Conservation (phyloP, 805 yeast species). For the Priceomyces melissophilus region DNA sequence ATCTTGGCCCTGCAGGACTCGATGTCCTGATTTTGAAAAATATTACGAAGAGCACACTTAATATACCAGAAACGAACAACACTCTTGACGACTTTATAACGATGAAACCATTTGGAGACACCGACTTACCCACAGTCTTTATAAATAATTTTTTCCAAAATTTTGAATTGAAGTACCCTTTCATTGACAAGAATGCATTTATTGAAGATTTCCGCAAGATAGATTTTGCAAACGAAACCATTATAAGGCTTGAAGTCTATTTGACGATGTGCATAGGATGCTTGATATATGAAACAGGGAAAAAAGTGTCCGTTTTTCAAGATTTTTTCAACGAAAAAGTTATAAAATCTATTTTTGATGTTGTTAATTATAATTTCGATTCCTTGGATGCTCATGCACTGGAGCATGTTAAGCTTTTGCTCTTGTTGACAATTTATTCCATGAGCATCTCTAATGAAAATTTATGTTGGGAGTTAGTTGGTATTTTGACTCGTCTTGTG, state of each 20-base stretch:
- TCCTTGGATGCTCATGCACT: conserved; percentile 19
- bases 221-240: conserved; percentile 32
- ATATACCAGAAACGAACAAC: conserved; percentile 4
- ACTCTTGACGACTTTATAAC: conserved; percentile 33
- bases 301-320: conserved; percentile 18
- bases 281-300: conserved; percentile 29
- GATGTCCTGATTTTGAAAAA: not conserved
- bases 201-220: conserved; percentile 20
- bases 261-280: conserved; percentile 39
- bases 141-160: conserved; percentile 35
- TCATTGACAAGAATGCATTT: conserved; percentile 22
- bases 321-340: conserved; percentile 29
- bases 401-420: conserved; percentile 26
- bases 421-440: conserved; percentile 31
- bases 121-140: conserved; percentile 28
- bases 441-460: conserved; percentile 25
- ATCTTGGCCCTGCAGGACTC: not conserved
- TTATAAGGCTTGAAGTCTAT: conserved; percentile 36
- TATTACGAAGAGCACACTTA: not conserved
- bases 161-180: conserved; percentile 34
- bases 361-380: conserved; percentile 25
- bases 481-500: conserved; percentile 28
- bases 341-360: conserved; percentile 32
- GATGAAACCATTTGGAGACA: conserved; percentile 27
- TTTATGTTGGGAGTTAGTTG: conserved; percentile 33